Percentiles rank a stretch among this genome's conserved stretches.
Evolutionary conservation across 2,329 filamentous ascomycete species (phyloP).

Genomic region (Chrysoporthe austroafricana): DNA sequence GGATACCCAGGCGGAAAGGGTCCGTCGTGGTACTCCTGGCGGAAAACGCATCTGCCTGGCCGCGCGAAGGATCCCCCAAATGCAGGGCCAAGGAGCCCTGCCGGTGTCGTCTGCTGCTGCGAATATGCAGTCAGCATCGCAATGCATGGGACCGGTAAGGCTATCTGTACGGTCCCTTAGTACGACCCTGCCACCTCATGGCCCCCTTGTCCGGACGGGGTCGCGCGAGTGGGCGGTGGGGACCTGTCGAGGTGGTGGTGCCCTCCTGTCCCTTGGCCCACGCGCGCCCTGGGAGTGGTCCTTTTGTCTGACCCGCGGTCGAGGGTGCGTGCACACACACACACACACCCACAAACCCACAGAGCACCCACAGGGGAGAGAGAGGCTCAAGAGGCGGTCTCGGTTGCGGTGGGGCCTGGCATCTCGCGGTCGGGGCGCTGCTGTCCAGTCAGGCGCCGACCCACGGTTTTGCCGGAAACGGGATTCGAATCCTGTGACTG

Average conservation of each 20-base stretch:
- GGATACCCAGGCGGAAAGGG: no score
- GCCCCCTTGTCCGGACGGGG: constrained; percentile 7
- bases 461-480: no score
- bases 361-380: not conserved
- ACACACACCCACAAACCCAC: not conserved
- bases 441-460: not conserved
- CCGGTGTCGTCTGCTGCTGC: not conserved
- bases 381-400: not conserved
- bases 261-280: no score
- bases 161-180: not conserved
- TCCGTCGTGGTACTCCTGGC: no score
- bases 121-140: constrained; percentile 3
- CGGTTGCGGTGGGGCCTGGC: not conserved
- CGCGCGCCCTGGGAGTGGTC: not conserved
- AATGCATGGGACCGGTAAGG: constrained; percentile 9
- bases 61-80: no score
- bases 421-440: not conserved
- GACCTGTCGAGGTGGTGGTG: no score
- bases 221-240: not conserved
- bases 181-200: constrained; percentile 20
- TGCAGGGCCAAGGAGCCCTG: not conserved
- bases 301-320: not conserved
- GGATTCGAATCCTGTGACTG: not conserved
- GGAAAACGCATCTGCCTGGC: no score
- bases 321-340: no score